Evolutionary conservation across 2,329 filamentous ascomycete species (phyloP).

Genomic region (Waltergamsia citrina): DNA sequence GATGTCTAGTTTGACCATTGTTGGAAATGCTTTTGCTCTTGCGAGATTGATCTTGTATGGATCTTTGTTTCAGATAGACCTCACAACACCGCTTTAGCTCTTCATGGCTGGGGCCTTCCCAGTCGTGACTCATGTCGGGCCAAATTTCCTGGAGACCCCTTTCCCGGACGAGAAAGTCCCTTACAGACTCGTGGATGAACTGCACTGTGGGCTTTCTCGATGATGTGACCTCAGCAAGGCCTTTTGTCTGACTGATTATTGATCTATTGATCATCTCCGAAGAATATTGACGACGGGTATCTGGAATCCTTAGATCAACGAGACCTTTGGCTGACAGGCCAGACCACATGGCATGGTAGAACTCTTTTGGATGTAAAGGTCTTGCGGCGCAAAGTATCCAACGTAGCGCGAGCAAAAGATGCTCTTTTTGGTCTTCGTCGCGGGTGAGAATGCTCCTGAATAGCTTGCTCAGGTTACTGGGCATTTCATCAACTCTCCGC

Average conservation of each 20-base stretch:
- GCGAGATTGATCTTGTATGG: background rate
- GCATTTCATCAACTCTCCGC: slow-evolving; percentile 21
- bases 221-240: slow-evolving; percentile 32
- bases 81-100: slow-evolving; percentile 32
- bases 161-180: slow-evolving; percentile 32
- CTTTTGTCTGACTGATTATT: slow-evolving; percentile 36
- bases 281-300: slow-evolving; percentile 6
- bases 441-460: slow-evolving; percentile 40
- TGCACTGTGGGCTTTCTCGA: slow-evolving; percentile 25
- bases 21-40: slow-evolving; percentile 7
- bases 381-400: slow-evolving; percentile 40
- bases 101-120: slow-evolving; percentile 27
- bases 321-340: slow-evolving; percentile 11
- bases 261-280: slow-evolving; percentile 16
- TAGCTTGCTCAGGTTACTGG: slow-evolving; percentile 29
- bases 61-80: slow-evolving; percentile 20
- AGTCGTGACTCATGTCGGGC: slow-evolving; percentile 19
- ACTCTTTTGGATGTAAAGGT: slow-evolving; percentile 30
- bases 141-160: slow-evolving; percentile 17
- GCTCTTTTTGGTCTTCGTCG: too few species aligned
- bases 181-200: slow-evolving; percentile 43
- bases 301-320: slow-evolving; percentile 13
- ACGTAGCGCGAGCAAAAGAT: slow-evolving; percentile 35
- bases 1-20: slow-evolving; percentile 14
- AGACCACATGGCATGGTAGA: slow-evolving; percentile 30